phyloP scores from a whole-genome alignment of 192 early-diverging fungal species.

The Paraglomus occultum region DNA sequence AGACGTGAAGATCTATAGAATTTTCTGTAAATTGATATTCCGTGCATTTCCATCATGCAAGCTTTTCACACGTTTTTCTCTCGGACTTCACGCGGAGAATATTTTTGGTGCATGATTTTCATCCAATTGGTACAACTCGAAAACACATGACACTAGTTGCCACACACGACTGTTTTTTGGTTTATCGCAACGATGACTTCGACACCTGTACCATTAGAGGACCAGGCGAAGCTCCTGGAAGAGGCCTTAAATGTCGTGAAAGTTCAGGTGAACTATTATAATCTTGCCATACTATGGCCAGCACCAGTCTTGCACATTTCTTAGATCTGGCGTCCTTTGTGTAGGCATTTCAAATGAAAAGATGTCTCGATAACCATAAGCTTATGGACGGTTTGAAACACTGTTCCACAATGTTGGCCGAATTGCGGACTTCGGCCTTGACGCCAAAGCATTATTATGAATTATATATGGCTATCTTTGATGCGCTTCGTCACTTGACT shows the following conservation, averaged over 20 bases:
- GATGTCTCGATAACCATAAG: conserved; percentile 81
- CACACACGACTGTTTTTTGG: too few relatives aligned
- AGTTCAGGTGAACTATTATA: conserved; percentile 51
- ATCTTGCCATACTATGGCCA: too few relatives aligned
- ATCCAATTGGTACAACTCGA: too few relatives aligned
- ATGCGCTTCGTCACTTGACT: conserved; percentile 91
- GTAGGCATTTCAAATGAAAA: conserved; percentile 87
- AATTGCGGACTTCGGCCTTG: conserved; percentile 91
- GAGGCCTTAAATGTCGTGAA: conserved; percentile 93
- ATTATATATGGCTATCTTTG: conserved; percentile 99
- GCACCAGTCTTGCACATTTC: too few relatives aligned
- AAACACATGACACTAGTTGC: too few relatives aligned
- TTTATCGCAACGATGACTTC: conserved; percentile 31
- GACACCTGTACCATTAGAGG: conserved; percentile 56
- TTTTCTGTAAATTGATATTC: too few relatives aligned
- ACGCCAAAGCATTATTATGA: conserved; percentile 99
- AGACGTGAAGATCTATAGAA: too few relatives aligned
- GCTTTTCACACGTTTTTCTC: too few relatives aligned
- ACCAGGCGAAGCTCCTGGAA: conserved; percentile 90
- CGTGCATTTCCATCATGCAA: too few relatives aligned
- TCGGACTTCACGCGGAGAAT: too few relatives aligned
- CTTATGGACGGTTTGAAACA: conserved; percentile 98
- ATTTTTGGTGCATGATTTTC: too few relatives aligned
- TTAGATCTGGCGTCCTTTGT: too few relatives aligned
- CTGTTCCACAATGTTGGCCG: conserved; percentile 95